These are phyloP conservation scores for Nakazawaea ambrosiae DNA, from an alignment of 805 yeast genomes.

Conservation along the genomic window DNA sequence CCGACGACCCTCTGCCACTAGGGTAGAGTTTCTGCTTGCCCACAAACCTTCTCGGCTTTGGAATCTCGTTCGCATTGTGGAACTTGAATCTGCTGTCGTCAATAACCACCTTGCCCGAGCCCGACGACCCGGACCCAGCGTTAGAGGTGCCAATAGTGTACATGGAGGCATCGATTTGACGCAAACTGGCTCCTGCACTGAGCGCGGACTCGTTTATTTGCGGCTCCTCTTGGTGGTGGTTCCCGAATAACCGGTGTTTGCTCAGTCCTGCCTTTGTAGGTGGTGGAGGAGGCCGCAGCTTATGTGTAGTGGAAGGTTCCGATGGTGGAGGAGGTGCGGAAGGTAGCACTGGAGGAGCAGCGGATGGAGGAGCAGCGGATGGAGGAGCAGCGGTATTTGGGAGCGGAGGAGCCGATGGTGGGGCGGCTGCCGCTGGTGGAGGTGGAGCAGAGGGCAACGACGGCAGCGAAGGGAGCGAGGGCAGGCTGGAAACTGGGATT, in stretches of 20 bases:
- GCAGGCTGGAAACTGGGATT: constrained; percentile 15
- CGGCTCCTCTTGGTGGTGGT: constrained; percentile 15
- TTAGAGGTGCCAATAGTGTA: constrained; percentile 48
- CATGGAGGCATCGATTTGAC: constrained; percentile 58
- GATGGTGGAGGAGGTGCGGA: constrained; percentile 20
- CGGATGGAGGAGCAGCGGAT: constrained; percentile 6
- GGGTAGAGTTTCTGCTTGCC: constrained; percentile 78
- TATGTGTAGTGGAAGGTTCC: constrained; percentile 17
- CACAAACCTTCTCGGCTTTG: constrained; percentile 79
- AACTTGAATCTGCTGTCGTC: constrained; percentile 74
- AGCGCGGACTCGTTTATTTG: constrained; percentile 35
- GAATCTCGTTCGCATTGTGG: constrained; percentile 60
- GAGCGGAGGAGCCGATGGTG: constrained; percentile 11
- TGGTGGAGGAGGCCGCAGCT: constrained; percentile 24
- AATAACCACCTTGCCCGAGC: constrained; percentile 33
- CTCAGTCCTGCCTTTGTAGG: constrained; percentile 14
- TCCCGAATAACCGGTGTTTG: constrained; percentile 12
- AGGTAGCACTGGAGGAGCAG: constrained; percentile 7
- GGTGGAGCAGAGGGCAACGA: constrained; percentile 15
- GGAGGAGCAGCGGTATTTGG: neutral
- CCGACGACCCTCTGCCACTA: constrained; percentile 90
- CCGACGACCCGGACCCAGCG: constrained; percentile 9
- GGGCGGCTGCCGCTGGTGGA: constrained; percentile 13
- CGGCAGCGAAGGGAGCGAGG: constrained; percentile 18
- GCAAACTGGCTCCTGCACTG: constrained; percentile 39